Evolutionary conservation across 371 early-diverging fungal genomes (phyloP).

Genomic region (Sporodiniella umbellata): DNA sequence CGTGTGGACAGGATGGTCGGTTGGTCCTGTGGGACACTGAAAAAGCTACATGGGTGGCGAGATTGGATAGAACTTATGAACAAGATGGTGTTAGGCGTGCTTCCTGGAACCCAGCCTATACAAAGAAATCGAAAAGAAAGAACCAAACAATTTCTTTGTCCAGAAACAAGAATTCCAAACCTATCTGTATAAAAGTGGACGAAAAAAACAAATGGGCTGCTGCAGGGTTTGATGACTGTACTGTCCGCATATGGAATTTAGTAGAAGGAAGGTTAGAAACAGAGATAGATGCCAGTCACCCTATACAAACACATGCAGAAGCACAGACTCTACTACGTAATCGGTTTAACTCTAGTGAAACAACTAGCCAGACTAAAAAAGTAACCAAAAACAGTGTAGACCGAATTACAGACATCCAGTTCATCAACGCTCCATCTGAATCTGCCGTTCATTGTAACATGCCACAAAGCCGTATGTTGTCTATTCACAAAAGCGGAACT

Average conservation of each 20-base stretch:
- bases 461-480: slow-evolving; percentile 18
- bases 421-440: slow-evolving; percentile 12
- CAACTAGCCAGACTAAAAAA: neutral
- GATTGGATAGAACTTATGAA: slow-evolving; percentile 17
- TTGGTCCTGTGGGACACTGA: slow-evolving; percentile 27
- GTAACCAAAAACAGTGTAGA: slow-evolving; percentile 2
- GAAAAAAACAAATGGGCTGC: slow-evolving; percentile 29
- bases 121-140: neutral
- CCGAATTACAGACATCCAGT: slow-evolving; percentile 16
- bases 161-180: slow-evolving; percentile 6
- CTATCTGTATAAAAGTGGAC: slow-evolving; percentile 23
- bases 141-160: neutral
- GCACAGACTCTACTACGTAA: neutral
- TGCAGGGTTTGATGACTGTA: slow-evolving; percentile 24
- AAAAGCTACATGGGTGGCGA: slow-evolving; percentile 25
- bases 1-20: slow-evolving; percentile 33
- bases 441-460: slow-evolving; percentile 12
- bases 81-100: slow-evolving; percentile 10
- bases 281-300: slow-evolving; percentile 17
- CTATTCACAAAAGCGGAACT: slow-evolving; percentile 26
- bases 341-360: neutral
- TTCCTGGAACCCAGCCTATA: slow-evolving; percentile 9
- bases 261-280: slow-evolving; percentile 15
- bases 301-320: slow-evolving; percentile 3
- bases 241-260: slow-evolving; percentile 30